Conservation (phyloP, 768 basidiomycete genomes). For the Tulasnella sp. region DNA sequence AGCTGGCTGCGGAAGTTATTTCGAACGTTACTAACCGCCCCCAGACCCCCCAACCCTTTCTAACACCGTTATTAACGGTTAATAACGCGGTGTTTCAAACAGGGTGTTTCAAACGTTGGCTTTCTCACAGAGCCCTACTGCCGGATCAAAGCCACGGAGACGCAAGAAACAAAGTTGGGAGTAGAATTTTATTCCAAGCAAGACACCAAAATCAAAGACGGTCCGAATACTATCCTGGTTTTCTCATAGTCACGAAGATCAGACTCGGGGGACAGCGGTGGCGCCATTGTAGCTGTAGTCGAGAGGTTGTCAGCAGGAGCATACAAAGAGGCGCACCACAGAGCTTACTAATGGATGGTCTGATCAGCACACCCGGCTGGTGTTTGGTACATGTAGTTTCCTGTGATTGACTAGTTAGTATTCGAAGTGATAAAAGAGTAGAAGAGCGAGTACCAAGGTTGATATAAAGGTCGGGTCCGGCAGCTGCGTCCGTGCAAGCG, state of each 20-base stretch:
- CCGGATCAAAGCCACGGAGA: not conserved
- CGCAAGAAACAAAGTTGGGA: not conserved
- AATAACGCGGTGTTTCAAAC: too few relatives aligned
- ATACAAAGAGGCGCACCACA: not conserved
- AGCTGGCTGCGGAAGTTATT: too few relatives aligned
- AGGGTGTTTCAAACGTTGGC: too few relatives aligned
- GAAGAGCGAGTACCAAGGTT: conserved; percentile 51
- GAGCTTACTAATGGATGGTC: conserved; percentile 59
- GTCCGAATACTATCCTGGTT: not conserved
- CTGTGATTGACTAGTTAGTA: conserved; percentile 43
- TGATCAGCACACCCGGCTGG: conserved; percentile 58
- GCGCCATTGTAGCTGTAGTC: not conserved
- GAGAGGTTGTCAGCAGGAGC: not conserved
- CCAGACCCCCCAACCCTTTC: too few relatives aligned
- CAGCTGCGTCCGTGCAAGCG: conserved; percentile 56
- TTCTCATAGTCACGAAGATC: not conserved
- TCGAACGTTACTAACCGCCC: too few relatives aligned
- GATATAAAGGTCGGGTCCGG: conserved; percentile 51
- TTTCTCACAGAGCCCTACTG: too few relatives aligned
- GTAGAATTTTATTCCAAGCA: not conserved
- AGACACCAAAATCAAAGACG: not conserved
- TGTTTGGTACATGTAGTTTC: conserved; percentile 51
- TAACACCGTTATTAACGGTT: too few relatives aligned
- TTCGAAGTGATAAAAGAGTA: not conserved
- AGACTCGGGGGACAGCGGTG: not conserved